phyloP scores from a whole-genome alignment of 2,329 filamentous ascomycete genomes.

The Aspergillus persii region DNA sequence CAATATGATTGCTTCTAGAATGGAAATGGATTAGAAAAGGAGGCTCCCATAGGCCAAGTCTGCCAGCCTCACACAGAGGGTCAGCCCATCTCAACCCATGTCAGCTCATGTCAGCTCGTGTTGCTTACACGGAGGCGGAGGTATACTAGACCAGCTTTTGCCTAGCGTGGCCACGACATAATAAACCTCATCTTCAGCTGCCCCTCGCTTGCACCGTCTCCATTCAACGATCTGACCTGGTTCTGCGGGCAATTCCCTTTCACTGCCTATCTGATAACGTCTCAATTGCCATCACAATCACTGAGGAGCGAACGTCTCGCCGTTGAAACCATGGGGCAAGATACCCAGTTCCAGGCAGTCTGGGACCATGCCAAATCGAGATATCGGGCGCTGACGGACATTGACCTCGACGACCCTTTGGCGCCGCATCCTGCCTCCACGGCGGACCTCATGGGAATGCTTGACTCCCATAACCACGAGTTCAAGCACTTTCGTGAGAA shows the following conservation, averaged over 20 bases:
- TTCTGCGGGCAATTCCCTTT: not conserved
- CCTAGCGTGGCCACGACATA: not conserved
- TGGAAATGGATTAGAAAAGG: no score
- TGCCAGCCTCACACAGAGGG: no score
- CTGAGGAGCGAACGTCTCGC: not conserved
- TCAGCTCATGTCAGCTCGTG: not conserved
- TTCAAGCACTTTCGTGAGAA: slow-evolving; percentile 14
- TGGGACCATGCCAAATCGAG: not conserved
- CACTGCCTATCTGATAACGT: not conserved
- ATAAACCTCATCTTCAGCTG: not conserved
- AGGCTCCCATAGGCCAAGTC: no score
- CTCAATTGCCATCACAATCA: no score
- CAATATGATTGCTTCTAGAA: no score
- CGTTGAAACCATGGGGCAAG: not conserved
- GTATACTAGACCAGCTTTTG: not conserved
- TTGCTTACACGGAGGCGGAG: not conserved
- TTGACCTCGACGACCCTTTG: not conserved
- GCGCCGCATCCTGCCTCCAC: not conserved
- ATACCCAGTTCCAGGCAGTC: not conserved
- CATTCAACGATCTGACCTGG: not conserved
- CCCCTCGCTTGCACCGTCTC: not conserved
- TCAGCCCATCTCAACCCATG: no score
- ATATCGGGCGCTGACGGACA: not conserved
- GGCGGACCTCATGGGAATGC: slow-evolving; percentile 5
- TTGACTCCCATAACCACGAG: slow-evolving; percentile 7